Evolutionary conservation across 345 rosid species (phyloP).

Genomic region (Gossypium bickii): DNA sequence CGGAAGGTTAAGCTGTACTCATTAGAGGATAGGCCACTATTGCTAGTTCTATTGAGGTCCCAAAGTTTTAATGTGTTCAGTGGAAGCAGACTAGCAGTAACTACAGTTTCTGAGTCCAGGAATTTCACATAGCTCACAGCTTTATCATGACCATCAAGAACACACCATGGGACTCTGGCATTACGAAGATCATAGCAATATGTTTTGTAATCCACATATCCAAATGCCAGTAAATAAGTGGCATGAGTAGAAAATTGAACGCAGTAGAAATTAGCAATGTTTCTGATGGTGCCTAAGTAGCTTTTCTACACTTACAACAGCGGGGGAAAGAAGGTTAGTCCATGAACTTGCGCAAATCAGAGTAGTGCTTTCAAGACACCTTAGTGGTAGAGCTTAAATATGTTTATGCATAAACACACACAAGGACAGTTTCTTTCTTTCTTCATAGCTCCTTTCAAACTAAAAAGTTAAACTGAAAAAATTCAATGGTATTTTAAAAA

Average conservation of each 20-base stretch:
- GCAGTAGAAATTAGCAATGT: constrained; percentile 80
- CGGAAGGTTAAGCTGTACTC: constrained; percentile 77
- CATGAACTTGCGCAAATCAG: constrained; percentile 18
- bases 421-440: background rate
- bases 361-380: constrained; percentile 6
- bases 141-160: constrained; percentile 80
- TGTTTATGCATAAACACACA: background rate
- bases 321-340: background rate
- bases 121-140: constrained; percentile 92
- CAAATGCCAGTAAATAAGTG: constrained; percentile 87
- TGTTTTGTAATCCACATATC: constrained; percentile 88
- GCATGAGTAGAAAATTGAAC: constrained; percentile 95
- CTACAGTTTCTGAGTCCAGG: constrained; percentile 73
- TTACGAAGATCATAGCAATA: constrained; percentile 91
- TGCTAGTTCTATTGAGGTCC: constrained; percentile 79
- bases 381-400: background rate
- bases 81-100: constrained; percentile 64
- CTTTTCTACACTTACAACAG: constrained; percentile 49
- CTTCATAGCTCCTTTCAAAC: background rate
- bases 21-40: constrained; percentile 50
- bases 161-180: constrained; percentile 78
- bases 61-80: constrained; percentile 91
- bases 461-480: background rate
- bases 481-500: background rate
- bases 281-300: constrained; percentile 74